phyloP scores from a whole-genome alignment of 192 early-diverging fungal species.

The Chytriomyces confervae region DNA sequence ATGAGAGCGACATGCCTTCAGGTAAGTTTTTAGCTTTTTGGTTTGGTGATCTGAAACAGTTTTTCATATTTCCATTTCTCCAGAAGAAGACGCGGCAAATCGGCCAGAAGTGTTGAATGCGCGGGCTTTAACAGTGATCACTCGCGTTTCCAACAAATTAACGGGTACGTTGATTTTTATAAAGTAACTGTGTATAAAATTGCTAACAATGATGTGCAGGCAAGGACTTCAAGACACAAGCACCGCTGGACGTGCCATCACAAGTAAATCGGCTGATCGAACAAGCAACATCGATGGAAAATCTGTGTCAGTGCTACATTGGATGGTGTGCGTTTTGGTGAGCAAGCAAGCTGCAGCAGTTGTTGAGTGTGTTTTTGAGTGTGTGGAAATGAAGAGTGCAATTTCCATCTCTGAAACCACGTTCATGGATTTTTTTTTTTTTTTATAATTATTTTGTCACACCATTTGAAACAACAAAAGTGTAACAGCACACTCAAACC shows the following conservation, averaged over 20 bases:
- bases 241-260: conserved; percentile 75
- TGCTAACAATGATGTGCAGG: conserved; percentile 45
- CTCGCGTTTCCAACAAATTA: conserved; percentile 90
- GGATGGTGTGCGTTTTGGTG: conserved; percentile 39
- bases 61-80: neutral
- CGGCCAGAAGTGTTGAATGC: conserved; percentile 75
- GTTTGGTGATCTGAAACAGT: neutral
- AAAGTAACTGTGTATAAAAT: too few species aligned
- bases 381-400: too few species aligned
- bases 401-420: too few species aligned
- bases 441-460: neutral
- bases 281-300: conserved; percentile 89
- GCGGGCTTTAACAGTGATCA: conserved; percentile 82
- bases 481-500: neutral
- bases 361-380: neutral
- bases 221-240: conserved; percentile 86
- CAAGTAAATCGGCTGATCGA: conserved; percentile 90
- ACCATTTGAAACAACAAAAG: neutral
- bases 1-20: conserved; percentile 11
- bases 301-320: conserved; percentile 73
- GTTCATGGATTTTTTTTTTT: neutral
- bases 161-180: conserved; percentile 58
- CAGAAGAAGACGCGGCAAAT: conserved; percentile 52
- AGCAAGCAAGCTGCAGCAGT: neutral
- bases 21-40: neutral